phyloP scores from a whole-genome alignment of 2,329 filamentous ascomycete genomes.

The Hypocreales sp. region DNA sequence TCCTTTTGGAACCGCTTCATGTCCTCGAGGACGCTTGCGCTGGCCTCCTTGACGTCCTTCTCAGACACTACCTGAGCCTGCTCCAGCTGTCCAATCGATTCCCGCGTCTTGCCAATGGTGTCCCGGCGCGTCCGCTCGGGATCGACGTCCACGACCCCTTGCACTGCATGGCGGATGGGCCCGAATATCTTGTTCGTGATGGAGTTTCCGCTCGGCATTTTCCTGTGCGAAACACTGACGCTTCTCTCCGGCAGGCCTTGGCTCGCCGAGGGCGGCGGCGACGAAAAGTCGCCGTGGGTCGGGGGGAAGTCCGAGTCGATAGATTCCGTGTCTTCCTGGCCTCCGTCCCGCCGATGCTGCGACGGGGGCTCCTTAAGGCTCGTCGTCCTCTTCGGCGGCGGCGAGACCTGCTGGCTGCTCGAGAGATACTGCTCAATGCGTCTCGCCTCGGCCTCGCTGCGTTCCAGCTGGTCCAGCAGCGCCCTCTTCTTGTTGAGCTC shows the following conservation, averaged over 20 bases:
- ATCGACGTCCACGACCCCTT: conserved; percentile 91
- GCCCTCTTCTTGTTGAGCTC: conserved; percentile 77
- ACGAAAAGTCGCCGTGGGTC: conserved; percentile 56
- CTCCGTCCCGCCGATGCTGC: conserved; percentile 37
- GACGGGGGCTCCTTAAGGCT: conserved; percentile 35
- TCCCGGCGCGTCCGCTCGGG: conserved; percentile 85
- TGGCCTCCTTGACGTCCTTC: conserved; percentile 87
- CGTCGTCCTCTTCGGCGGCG: conserved; percentile 52
- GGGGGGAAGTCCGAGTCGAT: conserved; percentile 95
- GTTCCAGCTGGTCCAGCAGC: conserved; percentile 76
- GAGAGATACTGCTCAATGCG: conserved; percentile 88
- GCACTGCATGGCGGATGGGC: conserved; percentile 84
- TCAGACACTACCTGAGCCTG: conserved; percentile 80
- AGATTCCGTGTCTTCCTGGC: conserved; percentile 65
- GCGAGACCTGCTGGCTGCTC: conserved; percentile 46
- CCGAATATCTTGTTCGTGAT: conserved; percentile 92
- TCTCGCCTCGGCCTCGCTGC: conserved; percentile 81
- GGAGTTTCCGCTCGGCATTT: conserved; percentile 72
- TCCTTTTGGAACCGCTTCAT: conserved; percentile 85
- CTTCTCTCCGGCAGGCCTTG: conserved; percentile 50
- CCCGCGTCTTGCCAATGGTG: conserved; percentile 87
- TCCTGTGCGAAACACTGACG: conserved; percentile 46
- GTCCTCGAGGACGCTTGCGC: conserved; percentile 73
- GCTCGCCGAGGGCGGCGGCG: conserved; percentile 54
- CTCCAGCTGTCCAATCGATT: conserved; percentile 73